phyloP scores from a whole-genome alignment of 169 alveolate genomes.

The Perkinsus chesapeaki region DNA sequence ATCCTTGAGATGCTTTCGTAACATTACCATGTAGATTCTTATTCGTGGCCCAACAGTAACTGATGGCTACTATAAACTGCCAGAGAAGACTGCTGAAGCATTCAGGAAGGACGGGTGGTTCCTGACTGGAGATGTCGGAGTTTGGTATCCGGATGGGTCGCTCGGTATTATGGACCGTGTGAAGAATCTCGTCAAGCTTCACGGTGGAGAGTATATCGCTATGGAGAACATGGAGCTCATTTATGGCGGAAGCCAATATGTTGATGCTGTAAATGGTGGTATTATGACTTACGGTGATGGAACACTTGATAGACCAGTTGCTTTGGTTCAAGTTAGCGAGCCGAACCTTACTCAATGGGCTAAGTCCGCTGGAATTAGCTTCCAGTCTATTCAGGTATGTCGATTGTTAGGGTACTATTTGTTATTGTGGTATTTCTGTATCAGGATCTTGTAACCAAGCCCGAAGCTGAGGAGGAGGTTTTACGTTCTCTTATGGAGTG shows the following conservation, averaged over 20 bases:
- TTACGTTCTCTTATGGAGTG: conserved; percentile 24
- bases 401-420: neutral
- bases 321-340: conserved; percentile 23
- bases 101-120: conserved; percentile 63
- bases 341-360: conserved; percentile 16
- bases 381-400: conserved; percentile 13
- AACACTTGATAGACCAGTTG: conserved; percentile 43
- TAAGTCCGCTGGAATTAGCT: conserved; percentile 18
- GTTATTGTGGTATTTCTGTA: neutral
- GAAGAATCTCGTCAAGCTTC: conserved; percentile 68
- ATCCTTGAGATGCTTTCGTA: neutral
- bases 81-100: conserved; percentile 51
- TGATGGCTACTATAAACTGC: conserved; percentile 56
- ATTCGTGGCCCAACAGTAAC: conserved; percentile 50
- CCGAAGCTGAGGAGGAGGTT: conserved; percentile 23
- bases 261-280: conserved; percentile 43
- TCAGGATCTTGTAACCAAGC: conserved; percentile 35
- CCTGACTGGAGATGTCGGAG: conserved; percentile 68
- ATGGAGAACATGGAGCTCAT: conserved; percentile 64
- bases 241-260: conserved; percentile 34
- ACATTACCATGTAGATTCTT: neutral
- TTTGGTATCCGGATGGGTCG: conserved; percentile 46
- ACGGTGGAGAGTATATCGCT: conserved; percentile 81
- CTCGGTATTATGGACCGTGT: conserved; percentile 72
- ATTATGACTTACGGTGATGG: conserved; percentile 50